These are phyloP conservation scores for Alternaria hordeiaustralica DNA, from an alignment of 2,329 filamentous ascomycete species.

Conservation along the genomic window DNA sequence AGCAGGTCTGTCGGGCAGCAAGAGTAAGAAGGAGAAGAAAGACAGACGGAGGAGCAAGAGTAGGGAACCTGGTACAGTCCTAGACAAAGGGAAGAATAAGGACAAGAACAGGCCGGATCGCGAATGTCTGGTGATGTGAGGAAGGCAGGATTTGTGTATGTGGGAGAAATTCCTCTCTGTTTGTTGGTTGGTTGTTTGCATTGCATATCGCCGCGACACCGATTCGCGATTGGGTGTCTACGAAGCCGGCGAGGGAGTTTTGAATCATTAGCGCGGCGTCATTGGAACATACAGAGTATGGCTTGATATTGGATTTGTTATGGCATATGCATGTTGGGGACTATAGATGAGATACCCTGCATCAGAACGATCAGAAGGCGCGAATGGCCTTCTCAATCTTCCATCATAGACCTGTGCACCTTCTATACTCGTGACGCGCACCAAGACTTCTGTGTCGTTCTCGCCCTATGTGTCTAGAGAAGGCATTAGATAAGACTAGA, in stretches of 20 bases:
- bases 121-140: slow-evolving; percentile 55
- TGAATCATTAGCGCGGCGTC: slow-evolving; percentile 35
- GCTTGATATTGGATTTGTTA: background rate
- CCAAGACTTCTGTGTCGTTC: background rate
- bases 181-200: slow-evolving; percentile 5
- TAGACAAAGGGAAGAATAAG: slow-evolving; percentile 38
- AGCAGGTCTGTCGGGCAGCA: slow-evolving; percentile 29
- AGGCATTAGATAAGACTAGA: slow-evolving; percentile 35
- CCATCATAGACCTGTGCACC: background rate
- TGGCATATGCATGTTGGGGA: slow-evolving; percentile 6
- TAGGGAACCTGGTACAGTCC: slow-evolving; percentile 45
- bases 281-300: slow-evolving; percentile 11
- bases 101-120: slow-evolving; percentile 48
- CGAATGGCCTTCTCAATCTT: background rate
- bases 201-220: background rate
- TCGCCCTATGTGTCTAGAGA: slow-evolving; percentile 31
- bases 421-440: background rate
- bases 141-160: slow-evolving; percentile 7
- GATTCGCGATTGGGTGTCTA: background rate
- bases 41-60: slow-evolving; percentile 49
- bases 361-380: slow-evolving; percentile 4
- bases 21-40: slow-evolving; percentile 42
- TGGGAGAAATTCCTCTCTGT: background rate
- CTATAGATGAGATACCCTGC: slow-evolving; percentile 36
- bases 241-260: slow-evolving; percentile 5